phyloP scores from a whole-genome alignment of 2,329 filamentous ascomycete genomes.

The Colletotrichum sojae region DNA sequence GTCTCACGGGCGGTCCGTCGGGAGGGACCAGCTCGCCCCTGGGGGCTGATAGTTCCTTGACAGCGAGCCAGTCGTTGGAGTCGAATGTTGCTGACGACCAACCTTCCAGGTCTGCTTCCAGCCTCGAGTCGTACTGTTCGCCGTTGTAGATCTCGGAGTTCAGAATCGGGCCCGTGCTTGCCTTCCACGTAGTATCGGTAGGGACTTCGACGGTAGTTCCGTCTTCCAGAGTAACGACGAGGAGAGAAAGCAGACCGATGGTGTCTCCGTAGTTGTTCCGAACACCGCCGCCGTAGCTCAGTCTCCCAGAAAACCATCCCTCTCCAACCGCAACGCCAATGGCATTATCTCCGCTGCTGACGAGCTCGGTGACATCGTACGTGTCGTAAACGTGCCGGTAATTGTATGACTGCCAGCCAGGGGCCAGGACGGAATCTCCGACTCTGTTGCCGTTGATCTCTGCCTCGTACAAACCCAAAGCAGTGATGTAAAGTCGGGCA shows the following conservation, averaged over 20 bases:
- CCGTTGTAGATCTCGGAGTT: constrained; percentile 66
- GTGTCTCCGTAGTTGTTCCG: constrained; percentile 57
- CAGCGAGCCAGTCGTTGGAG: constrained; percentile 47
- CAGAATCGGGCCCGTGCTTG: constrained; percentile 50
- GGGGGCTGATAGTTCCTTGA: constrained; percentile 49
- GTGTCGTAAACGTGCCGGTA: constrained; percentile 67
- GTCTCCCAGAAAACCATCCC: constrained; percentile 63
- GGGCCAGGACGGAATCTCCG: constrained; percentile 59
- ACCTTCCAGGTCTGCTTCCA: constrained; percentile 48
- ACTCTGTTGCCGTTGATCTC: constrained; percentile 62
- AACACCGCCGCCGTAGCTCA: constrained; percentile 47
- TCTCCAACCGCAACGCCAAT: constrained; percentile 61
- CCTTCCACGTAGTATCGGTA: constrained; percentile 57
- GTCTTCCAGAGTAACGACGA: constrained; percentile 53
- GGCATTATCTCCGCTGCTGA: constrained; percentile 53
- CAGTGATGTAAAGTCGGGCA: constrained; percentile 64
- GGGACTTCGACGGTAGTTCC: constrained; percentile 47
- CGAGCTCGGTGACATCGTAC: constrained; percentile 62
- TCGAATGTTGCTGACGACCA: constrained; percentile 46
- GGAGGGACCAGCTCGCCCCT: constrained; percentile 54
- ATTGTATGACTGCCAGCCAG: constrained; percentile 67
- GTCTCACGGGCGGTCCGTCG: constrained; percentile 61
- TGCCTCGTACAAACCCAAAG: constrained; percentile 61
- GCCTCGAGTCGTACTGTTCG: constrained; percentile 62
- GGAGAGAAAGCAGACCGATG: constrained; percentile 55